Percentiles rank a stretch among this genome's conserved stretches.
These are phyloP conservation scores for Hymenotorrendiella dingleyae DNA, from an alignment of 2,329 filamentous ascomycete species.

Conservation along the genomic window DNA sequence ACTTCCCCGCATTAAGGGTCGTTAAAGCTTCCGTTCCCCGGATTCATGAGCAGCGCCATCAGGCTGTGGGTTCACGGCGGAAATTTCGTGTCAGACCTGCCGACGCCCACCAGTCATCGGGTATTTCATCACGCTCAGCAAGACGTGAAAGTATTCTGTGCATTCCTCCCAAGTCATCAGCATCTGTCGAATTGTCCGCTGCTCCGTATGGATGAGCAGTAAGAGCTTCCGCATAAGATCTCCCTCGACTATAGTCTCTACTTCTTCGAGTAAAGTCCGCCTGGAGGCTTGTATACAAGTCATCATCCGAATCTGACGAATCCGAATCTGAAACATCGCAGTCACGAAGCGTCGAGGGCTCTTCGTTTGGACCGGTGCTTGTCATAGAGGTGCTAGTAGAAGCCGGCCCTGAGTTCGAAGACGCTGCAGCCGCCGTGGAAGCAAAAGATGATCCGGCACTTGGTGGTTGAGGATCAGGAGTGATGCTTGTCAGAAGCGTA, in stretches of 20 bases:
- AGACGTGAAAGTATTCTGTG: slow-evolving; percentile 67
- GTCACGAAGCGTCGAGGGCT: slow-evolving; percentile 16
- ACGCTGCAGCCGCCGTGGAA: slow-evolving; percentile 26
- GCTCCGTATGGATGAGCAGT: slow-evolving; percentile 26
- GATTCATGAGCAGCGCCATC: slow-evolving; percentile 1
- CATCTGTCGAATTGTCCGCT: slow-evolving; percentile 24
- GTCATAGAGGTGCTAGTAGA: slow-evolving; percentile 27
- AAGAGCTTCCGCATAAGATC: slow-evolving; percentile 25
- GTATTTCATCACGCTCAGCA: slow-evolving; percentile 66
- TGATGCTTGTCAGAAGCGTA: slow-evolving; percentile 71
- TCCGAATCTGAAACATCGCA: slow-evolving; percentile 27
- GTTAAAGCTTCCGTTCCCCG: neutral
- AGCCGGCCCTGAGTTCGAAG: slow-evolving; percentile 19
- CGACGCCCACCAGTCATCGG: slow-evolving; percentile 76
- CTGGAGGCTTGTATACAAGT: too few species aligned
- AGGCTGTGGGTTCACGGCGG: slow-evolving; percentile 33
- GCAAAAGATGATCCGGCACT: slow-evolving; percentile 75
- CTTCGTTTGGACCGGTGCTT: slow-evolving; percentile 17
- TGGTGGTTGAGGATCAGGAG: slow-evolving; percentile 74
- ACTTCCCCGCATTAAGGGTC: neutral
- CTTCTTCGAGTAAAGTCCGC: slow-evolving; percentile 3
- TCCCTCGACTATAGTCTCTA: slow-evolving; percentile 14
- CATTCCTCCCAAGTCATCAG: slow-evolving; percentile 52
- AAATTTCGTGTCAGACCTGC: slow-evolving; percentile 59
- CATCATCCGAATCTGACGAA: slow-evolving; percentile 29